phyloP scores from a whole-genome alignment of 768 basidiomycete species.

The Leccinum broughii region DNA sequence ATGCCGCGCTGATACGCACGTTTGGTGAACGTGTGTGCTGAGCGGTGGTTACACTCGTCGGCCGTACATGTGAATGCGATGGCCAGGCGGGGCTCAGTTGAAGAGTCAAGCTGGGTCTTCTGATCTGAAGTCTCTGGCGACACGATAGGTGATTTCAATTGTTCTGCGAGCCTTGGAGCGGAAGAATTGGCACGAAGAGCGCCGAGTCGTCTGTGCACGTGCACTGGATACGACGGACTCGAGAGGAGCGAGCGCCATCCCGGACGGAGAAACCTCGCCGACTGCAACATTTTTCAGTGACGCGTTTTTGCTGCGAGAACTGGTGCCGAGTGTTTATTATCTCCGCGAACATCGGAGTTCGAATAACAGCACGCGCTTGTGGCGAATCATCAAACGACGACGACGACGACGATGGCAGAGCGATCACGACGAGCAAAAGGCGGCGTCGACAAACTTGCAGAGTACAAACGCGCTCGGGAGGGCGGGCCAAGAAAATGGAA shows the following conservation, averaged over 20 bases:
- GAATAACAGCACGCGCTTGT: conserved; percentile 30
- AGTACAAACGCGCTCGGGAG: conserved; percentile 58
- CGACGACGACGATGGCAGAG: conserved; percentile 24
- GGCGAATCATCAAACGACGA: conserved; percentile 18
- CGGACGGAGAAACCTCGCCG: conserved; percentile 35
- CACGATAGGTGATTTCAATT: background rate
- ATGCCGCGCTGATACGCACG: conserved; percentile 85
- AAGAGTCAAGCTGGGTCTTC: conserved; percentile 34
- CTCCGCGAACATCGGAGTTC: conserved; percentile 27
- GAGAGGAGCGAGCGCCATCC: conserved; percentile 44
- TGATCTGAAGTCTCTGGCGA: conserved; percentile 6
- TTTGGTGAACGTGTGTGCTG: conserved; percentile 85
- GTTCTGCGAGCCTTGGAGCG: conserved; percentile 2
- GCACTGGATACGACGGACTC: conserved; percentile 28
- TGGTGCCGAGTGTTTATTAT: conserved; percentile 2
- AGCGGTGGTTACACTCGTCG: conserved; percentile 68
- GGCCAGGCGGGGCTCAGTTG: conserved; percentile 59
- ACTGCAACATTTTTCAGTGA: background rate
- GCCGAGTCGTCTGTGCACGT: conserved; percentile 39
- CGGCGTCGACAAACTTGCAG: conserved; percentile 50
- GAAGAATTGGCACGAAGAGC: conserved; percentile 24
- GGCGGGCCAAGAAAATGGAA: conserved; percentile 60
- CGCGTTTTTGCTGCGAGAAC: background rate
- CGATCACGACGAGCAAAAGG: conserved; percentile 29
- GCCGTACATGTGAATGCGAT: conserved; percentile 90